Percentiles rank a stretch among this genome's conserved stretches.
Conservation (phyloP, 169 alveolate species). For the Cryptosporidium muris region DNA sequence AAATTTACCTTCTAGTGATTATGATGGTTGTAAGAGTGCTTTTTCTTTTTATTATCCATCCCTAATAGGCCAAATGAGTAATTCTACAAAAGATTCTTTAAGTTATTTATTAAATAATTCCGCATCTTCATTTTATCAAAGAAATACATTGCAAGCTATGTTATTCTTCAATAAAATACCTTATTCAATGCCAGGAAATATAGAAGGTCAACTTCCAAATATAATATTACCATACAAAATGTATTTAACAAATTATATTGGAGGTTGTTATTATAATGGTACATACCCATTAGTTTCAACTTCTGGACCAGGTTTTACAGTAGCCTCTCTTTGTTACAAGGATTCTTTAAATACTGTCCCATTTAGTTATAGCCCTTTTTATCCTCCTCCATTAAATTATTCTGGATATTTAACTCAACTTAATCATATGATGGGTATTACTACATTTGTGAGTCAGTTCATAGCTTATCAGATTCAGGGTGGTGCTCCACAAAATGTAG, state of each 20-base stretch:
- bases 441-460: conserved; percentile 50
- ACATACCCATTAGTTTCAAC: conserved; percentile 39
- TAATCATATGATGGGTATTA: conserved; percentile 41
- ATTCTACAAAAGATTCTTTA: conserved; percentile 4
- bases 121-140: neutral
- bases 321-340: conserved; percentile 34
- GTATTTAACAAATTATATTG: conserved; percentile 55
- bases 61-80: neutral
- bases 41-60: conserved; percentile 56
- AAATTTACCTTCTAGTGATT: conserved; percentile 30
- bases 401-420: conserved; percentile 61
- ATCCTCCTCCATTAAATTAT: conserved; percentile 65
- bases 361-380: conserved; percentile 35
- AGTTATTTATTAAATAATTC: conserved; percentile 18
- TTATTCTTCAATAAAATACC: conserved; percentile 61
- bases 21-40: conserved; percentile 18
- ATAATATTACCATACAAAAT: conserved; percentile 38
- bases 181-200: conserved; percentile 27
- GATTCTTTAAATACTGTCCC: conserved; percentile 51
- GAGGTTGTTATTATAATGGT: conserved; percentile 60
- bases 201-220: conserved; percentile 7
- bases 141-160: conserved; percentile 54
- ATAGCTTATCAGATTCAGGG: conserved; percentile 27
- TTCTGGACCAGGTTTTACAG: conserved; percentile 36
- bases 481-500: conserved; percentile 20